These are phyloP conservation scores for Trifolium subterraneum DNA, from an alignment of 306 rosid genomes.

Conservation along the genomic window DNA sequence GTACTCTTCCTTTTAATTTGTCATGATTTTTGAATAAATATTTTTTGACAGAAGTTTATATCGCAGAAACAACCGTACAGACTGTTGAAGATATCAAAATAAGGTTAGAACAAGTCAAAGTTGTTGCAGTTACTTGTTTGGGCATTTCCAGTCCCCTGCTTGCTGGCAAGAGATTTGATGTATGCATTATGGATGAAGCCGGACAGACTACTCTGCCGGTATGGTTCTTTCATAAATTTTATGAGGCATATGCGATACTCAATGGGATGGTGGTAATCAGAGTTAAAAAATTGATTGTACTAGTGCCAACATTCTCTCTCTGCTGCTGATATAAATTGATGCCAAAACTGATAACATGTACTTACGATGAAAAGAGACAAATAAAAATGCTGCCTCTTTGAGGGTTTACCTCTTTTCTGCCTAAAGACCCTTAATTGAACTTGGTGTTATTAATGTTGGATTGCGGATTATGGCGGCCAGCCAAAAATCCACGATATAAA, in stretches of 20 bases:
- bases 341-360: not conserved
- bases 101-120: slow-evolving; percentile 84
- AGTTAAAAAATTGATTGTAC: not conserved
- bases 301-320: slow-evolving; percentile 10
- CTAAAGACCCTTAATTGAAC: not conserved
- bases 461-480: too few species aligned
- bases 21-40: slow-evolving; percentile 33
- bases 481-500: too few species aligned
- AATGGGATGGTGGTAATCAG: not conserved
- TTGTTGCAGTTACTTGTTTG: slow-evolving; percentile 91
- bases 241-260: slow-evolving; percentile 10
- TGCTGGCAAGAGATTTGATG: slow-evolving; percentile 76
- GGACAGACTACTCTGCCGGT: slow-evolving; percentile 98
- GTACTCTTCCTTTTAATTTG: slow-evolving; percentile 18
- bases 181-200: slow-evolving; percentile 99
- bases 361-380: not conserved
- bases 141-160: slow-evolving; percentile 87
- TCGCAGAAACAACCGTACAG: slow-evolving; percentile 58
- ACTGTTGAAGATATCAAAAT: slow-evolving; percentile 70
- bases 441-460: too few species aligned
- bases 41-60: slow-evolving; percentile 42
- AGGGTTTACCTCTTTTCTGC: not conserved
- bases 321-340: slow-evolving; percentile 9
- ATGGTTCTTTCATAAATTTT: slow-evolving; percentile 47
- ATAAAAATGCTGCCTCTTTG: not conserved